phyloP scores from a whole-genome alignment of 2,329 filamentous ascomycete species.

The Coniochaeta prunicola region DNA sequence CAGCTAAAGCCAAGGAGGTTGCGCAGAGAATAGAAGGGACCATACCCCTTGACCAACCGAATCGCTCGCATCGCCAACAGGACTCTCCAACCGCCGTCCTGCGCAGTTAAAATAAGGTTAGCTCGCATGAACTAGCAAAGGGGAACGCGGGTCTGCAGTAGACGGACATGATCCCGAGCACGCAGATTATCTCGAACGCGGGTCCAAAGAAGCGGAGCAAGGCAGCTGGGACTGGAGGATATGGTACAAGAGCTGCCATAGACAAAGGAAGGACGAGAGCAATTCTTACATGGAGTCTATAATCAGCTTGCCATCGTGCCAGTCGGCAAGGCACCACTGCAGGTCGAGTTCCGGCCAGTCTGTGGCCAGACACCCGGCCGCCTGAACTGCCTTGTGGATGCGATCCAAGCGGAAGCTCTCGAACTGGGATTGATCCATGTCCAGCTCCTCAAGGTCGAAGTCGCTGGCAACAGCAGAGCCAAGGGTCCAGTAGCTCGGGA shows the following conservation, averaged over 20 bases:
- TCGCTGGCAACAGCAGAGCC: neutral
- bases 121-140: too few species aligned
- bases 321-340: constrained; percentile 3
- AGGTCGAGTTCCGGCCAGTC: constrained; percentile 4
- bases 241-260: neutral
- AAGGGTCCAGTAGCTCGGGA: neutral
- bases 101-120: constrained; percentile 1
- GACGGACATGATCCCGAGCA: too few species aligned
- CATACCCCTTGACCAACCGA: neutral
- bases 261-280: neutral
- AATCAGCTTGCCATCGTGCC: constrained; percentile 2
- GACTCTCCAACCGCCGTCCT: constrained; percentile 1
- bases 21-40: neutral
- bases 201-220: too few species aligned
- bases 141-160: too few species aligned
- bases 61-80: neutral
- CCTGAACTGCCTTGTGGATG: neutral
- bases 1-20: neutral
- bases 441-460: neutral
- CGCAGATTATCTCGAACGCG: too few species aligned
- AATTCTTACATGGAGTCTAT: neutral
- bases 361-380: neutral
- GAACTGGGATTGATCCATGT: neutral
- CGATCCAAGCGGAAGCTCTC: neutral
- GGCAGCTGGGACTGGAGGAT: too few species aligned